These are phyloP conservation scores for Lotmaria passim DNA, from an alignment of 208 protist species.

Conservation along the genomic window DNA sequence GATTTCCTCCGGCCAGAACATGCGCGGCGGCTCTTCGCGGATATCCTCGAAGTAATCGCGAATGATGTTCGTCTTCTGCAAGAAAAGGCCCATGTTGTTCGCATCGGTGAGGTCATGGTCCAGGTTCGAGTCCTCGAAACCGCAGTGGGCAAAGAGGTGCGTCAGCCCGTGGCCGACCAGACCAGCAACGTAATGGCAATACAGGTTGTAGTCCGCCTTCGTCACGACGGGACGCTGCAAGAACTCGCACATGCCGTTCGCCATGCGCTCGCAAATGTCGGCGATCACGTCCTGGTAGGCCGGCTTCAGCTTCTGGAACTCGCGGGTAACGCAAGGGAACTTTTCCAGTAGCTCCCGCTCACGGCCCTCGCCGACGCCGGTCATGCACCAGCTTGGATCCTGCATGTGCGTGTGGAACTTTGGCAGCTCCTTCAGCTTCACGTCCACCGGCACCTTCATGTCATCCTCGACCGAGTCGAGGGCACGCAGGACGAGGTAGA, in stretches of 20 bases:
- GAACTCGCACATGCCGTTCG: slow-evolving; percentile 94
- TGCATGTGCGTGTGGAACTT: slow-evolving; percentile 79
- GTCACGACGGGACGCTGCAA: slow-evolving; percentile 83
- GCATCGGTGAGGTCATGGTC: slow-evolving; percentile 66
- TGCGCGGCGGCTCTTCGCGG: slow-evolving; percentile 82
- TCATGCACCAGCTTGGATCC: slow-evolving; percentile 59
- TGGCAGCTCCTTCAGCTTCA: slow-evolving; percentile 73
- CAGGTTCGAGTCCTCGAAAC: slow-evolving; percentile 77
- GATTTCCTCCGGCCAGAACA: slow-evolving; percentile 95
- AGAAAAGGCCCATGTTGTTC: slow-evolving; percentile 97
- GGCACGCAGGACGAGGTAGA: slow-evolving; percentile 96
- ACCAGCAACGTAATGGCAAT: slow-evolving; percentile 98
- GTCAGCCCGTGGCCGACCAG: slow-evolving; percentile 96
- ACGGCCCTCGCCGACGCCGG: slow-evolving; percentile 62
- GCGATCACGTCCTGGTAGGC: slow-evolving; percentile 90
- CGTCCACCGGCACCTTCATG: slow-evolving; percentile 76
- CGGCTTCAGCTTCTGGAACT: slow-evolving; percentile 67
- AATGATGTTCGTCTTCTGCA: slow-evolving; percentile 99
- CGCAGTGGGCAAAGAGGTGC: slow-evolving; percentile 87
- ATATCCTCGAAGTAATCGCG: slow-evolving; percentile 98
- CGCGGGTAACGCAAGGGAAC: slow-evolving; percentile 66
- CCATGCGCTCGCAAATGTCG: slow-evolving; percentile 94
- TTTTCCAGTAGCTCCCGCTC: slow-evolving; percentile 78
- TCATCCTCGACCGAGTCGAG: slow-evolving; percentile 97
- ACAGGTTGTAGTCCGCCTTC: slow-evolving; percentile 92